These are phyloP conservation scores for Miscanthus lutarioriparius DNA, from an alignment of 176 grass and related monocot genomes.

Conservation along the genomic window DNA sequence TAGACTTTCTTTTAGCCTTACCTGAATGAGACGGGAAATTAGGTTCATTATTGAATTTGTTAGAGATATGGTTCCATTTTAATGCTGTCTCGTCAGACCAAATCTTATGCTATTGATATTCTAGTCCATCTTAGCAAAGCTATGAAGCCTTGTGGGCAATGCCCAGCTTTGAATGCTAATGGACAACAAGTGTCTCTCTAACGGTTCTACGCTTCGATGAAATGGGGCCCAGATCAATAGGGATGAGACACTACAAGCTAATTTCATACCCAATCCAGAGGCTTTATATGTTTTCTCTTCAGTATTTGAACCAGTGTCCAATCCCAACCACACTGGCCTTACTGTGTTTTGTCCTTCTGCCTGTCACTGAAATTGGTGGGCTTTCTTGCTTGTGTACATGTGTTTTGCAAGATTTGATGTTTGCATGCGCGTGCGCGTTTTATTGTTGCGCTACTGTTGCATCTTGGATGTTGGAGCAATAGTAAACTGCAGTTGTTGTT, in stretches of 20 bases:
- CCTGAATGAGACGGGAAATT: not conserved
- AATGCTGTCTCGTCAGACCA: not conserved
- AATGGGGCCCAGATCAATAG: slow-evolving; percentile 30
- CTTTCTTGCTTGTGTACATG: too few relatives aligned
- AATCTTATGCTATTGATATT: not conserved
- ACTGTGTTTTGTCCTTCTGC: too few relatives aligned
- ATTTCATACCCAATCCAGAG: not conserved
- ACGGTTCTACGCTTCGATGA: slow-evolving; percentile 19
- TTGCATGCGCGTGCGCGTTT: too few relatives aligned
- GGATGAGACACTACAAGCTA: slow-evolving; percentile 21
- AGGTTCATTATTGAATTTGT: not conserved
- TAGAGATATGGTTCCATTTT: not conserved
- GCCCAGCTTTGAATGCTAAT: slow-evolving; percentile 79
- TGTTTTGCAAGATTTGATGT: too few relatives aligned
- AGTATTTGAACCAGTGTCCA: not conserved
- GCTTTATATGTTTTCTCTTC: not conserved
- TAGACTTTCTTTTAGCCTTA: not conserved
- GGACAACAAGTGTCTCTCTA: slow-evolving; percentile 46
- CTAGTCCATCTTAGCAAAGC: slow-evolving; percentile 72
- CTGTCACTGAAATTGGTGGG: too few relatives aligned
- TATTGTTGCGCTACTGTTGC: too few relatives aligned
- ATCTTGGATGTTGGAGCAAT: too few relatives aligned
- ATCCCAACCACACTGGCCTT: not conserved
- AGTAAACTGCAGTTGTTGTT: too few relatives aligned
- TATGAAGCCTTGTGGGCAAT: slow-evolving; percentile 28